Conservation (phyloP, 345 rosid species). For the Eucalyptus tenuipes region DNA sequence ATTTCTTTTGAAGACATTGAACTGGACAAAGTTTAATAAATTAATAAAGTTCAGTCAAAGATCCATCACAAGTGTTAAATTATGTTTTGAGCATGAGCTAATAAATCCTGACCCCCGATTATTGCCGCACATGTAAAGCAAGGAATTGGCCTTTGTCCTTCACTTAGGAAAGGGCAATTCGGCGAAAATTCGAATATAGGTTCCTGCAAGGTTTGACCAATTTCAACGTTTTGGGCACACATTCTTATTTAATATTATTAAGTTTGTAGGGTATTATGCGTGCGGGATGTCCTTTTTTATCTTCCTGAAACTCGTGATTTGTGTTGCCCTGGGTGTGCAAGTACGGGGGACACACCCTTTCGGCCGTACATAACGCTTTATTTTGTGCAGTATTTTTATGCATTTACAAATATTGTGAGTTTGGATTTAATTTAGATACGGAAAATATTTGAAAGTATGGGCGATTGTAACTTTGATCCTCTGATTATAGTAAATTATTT, state of each 20-base stretch:
- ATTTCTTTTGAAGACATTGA: background rate
- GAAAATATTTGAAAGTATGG: no score
- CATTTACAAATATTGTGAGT: no score
- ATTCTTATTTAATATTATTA: background rate
- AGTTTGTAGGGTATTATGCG: background rate
- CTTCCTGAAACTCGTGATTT: no score
- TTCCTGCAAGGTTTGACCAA: background rate
- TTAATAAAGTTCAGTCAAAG: background rate
- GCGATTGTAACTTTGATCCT: no score
- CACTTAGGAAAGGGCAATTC: background rate
- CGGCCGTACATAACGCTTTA: background rate
- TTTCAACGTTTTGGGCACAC: background rate
- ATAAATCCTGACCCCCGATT: background rate
- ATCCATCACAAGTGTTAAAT: background rate
- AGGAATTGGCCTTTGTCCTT: background rate
- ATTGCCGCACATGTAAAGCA: background rate
- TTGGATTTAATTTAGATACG: no score
- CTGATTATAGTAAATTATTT: accelerated
- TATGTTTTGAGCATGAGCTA: background rate
- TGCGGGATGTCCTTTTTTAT: background rate
- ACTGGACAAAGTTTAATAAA: background rate
- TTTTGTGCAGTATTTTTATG: background rate
- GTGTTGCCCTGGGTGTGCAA: background rate
- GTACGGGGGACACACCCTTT: background rate
- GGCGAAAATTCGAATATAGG: background rate